These are phyloP conservation scores for Malus hybrid DNA, from an alignment of 331 rosid genomes.

Conservation along the genomic window DNA sequence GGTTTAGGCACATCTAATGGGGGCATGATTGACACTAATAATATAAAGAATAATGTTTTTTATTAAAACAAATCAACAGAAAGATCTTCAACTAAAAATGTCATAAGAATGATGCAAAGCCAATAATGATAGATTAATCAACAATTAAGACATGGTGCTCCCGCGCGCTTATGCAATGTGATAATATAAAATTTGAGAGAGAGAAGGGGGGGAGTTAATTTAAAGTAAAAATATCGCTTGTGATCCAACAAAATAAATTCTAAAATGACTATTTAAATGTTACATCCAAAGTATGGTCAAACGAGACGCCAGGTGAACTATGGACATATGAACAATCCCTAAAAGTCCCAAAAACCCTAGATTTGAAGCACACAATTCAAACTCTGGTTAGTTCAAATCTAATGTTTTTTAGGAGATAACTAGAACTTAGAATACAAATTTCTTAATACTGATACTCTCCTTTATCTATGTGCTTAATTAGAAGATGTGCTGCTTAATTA, in stretches of 20 bases:
- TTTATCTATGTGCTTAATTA: too few species aligned
- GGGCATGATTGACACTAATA: conserved; percentile 5
- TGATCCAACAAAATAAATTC: too few species aligned
- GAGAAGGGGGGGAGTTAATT: neutral
- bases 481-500: too few species aligned
- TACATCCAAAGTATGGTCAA: neutral
- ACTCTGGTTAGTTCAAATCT: neutral
- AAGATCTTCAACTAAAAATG: conserved; percentile 21
- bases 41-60: neutral
- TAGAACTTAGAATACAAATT: neutral
- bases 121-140: conserved; percentile 17
- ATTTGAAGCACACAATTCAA: too few species aligned
- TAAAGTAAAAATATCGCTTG: too few species aligned
- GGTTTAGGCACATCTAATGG: conserved; percentile 6
- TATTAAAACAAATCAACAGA: conserved; percentile 20
- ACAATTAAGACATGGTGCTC: neutral
- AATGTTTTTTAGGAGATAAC: neutral
- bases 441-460: neutral
- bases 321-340: too few species aligned
- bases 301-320: too few species aligned
- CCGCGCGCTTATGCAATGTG: neutral
- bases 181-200: neutral
- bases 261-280: conserved; percentile 1
- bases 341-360: too few species aligned
- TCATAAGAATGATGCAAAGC: conserved; percentile 18